These are phyloP conservation scores for Datura wrightii DNA, from an alignment of 257 asterid genomes.

Conservation along the genomic window DNA sequence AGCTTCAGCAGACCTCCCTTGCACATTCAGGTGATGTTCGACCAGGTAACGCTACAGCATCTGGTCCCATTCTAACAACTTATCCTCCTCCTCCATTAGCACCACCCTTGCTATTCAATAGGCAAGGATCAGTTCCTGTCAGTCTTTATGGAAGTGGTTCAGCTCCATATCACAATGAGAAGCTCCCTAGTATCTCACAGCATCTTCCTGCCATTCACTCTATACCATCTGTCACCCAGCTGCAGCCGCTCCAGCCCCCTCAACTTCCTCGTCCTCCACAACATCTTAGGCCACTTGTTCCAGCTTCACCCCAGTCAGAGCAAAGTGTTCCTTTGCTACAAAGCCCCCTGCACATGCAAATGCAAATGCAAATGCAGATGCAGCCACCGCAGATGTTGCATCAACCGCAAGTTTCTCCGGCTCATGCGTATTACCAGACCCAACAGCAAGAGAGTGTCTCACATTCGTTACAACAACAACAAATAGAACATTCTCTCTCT, in stretches of 20 bases:
- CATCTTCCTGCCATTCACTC: conserved; percentile 62
- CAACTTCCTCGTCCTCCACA: conserved; percentile 84
- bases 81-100: conserved; percentile 58
- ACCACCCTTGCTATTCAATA: conserved; percentile 60
- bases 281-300: conserved; percentile 74
- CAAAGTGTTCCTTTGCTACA: conserved; percentile 64
- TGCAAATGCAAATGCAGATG: conserved; percentile 53
- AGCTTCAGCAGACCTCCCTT: conserved; percentile 58
- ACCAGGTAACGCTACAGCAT: conserved; percentile 39
- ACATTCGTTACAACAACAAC: conserved; percentile 53
- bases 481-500: conserved; percentile 45
- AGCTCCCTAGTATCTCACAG: conserved; percentile 53
- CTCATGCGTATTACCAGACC: conserved; percentile 55
- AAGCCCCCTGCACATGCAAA: conserved; percentile 54
- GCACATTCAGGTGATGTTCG: conserved; percentile 48
- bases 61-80: conserved; percentile 55
- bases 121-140: conserved; percentile 66
- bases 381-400: conserved; percentile 50
- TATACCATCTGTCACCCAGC: conserved; percentile 59
- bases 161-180: conserved; percentile 68
- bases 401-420: conserved; percentile 52
- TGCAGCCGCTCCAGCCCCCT: conserved; percentile 95
- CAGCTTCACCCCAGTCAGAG: conserved; percentile 75
- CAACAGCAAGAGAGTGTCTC: conserved; percentile 57
- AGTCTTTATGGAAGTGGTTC: conserved; percentile 61